Evolutionary conservation across 495 filamentous ascomycete genomes (phyloP).

Genomic region (Penicillium pulvis): DNA sequence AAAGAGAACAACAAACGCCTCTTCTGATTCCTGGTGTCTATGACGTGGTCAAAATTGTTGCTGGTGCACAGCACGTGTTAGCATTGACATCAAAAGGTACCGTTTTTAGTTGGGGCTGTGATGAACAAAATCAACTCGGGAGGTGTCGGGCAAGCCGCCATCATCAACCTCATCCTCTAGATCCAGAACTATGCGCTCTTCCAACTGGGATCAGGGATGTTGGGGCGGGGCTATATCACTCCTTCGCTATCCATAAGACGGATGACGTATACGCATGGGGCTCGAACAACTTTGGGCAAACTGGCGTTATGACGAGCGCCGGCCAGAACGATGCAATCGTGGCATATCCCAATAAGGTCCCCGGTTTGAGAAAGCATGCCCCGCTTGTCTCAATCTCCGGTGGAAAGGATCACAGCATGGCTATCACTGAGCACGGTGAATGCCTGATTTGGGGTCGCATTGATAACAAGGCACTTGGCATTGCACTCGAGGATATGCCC

Average conservation of each 20-base stretch:
- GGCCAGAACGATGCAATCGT: constrained; percentile 6
- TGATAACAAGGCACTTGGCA: constrained; percentile 9
- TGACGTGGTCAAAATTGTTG: constrained; percentile 4
- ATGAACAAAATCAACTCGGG: constrained; percentile 11
- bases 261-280: constrained; percentile 6
- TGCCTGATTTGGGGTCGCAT: constrained; percentile 9
- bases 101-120: constrained; percentile 11
- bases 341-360: constrained; percentile 4
- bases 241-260: constrained; percentile 5
- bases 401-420: constrained; percentile 9
- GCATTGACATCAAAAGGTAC: constrained; percentile 4
- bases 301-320: not conserved
- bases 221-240: constrained; percentile 8
- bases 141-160: constrained; percentile 5
- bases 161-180: constrained; percentile 2
- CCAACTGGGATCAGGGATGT: constrained; percentile 2
- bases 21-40: constrained; percentile 1
- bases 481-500: constrained; percentile 1
- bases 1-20: constrained; percentile 6
- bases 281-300: constrained; percentile 9
- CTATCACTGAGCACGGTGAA: constrained; percentile 6
- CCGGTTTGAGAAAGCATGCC: not conserved
- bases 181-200: constrained; percentile 1
- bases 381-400: not conserved
- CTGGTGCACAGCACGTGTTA: constrained; percentile 7